Evolutionary conservation across 495 filamentous ascomycete genomes (phyloP).

Genomic region (Aspergillus funiculosus): DNA sequence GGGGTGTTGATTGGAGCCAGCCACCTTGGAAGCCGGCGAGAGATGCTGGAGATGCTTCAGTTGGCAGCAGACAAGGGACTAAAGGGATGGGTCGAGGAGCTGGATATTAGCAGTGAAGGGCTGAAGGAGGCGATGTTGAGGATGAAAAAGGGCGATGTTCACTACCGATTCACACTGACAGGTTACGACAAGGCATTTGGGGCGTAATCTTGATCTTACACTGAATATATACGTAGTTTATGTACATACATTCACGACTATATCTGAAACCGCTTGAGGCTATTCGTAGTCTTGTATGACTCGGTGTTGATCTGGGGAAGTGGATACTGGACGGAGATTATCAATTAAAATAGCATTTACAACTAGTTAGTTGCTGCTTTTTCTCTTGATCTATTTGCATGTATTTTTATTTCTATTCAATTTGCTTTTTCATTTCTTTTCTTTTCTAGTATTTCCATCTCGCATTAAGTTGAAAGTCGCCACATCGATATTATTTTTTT

Average conservation of each 20-base stretch:
- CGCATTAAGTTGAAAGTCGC: too few relatives aligned
- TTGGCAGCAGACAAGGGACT: constrained; percentile 76
- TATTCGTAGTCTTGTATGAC: neutral
- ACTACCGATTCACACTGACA: constrained; percentile 60
- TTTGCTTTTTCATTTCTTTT: too few relatives aligned
- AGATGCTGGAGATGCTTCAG: constrained; percentile 80
- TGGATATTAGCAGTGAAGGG: constrained; percentile 64
- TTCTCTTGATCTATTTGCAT: too few relatives aligned
- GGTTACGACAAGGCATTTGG: constrained; percentile 60
- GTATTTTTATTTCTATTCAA: too few relatives aligned
- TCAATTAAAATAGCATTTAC: too few relatives aligned
- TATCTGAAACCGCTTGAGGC: too few relatives aligned
- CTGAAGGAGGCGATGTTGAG: constrained; percentile 60
- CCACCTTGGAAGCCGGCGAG: constrained; percentile 73
- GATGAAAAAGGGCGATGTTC: constrained; percentile 66
- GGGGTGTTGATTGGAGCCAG: constrained; percentile 76
- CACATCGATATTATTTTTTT: too few relatives aligned
- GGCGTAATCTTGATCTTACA: neutral
- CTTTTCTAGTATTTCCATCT: too few relatives aligned
- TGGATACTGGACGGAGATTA: too few relatives aligned
- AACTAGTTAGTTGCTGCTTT: too few relatives aligned
- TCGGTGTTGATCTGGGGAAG: constrained; percentile 9
- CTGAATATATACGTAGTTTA: too few relatives aligned
- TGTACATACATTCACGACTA: too few relatives aligned
- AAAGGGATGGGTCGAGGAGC: constrained; percentile 73